Evolutionary conservation across 257 asterid genomes (phyloP).

Genomic region (Solanum dulcamara): DNA sequence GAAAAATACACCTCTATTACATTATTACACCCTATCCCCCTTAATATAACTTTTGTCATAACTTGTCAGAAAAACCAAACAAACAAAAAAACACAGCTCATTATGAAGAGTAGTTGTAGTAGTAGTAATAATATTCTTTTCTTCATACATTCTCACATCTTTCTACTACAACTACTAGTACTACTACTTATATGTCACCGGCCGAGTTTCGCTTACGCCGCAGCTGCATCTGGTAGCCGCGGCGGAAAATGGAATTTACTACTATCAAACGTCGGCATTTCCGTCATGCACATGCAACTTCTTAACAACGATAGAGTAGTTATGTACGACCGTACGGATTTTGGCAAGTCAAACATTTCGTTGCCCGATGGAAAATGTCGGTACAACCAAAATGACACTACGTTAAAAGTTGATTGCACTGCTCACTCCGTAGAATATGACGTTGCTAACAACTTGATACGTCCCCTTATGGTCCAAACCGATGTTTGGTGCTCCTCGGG

Average conservation of each 20-base stretch:
- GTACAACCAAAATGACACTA: not conserved
- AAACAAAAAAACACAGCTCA: not conserved
- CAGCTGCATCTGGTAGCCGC: rapidly evolving
- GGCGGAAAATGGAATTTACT: conserved; percentile 12
- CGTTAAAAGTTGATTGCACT: conserved; percentile 2
- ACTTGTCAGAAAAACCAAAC: not conserved
- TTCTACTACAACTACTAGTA: not conserved
- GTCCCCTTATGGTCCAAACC: conserved; percentile 16
- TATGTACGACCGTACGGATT: conserved; percentile 12
- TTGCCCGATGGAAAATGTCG: conserved; percentile 14
- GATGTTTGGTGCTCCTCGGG: conserved; percentile 24
- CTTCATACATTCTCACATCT: not conserved
- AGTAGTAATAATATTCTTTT: not conserved
- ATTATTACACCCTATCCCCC: not conserved
- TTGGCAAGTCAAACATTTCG: conserved; percentile 13
- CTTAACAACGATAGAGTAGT: conserved; percentile 11
- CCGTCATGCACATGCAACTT: conserved; percentile 33
- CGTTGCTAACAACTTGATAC: conserved; percentile 3
- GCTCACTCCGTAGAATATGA: conserved; percentile 20
- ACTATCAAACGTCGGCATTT: conserved; percentile 2
- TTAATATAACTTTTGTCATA: not conserved
- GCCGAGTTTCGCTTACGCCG: not conserved
- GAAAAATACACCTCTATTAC: not conserved
- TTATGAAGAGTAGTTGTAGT: not conserved
- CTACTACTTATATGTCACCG: not conserved